phyloP scores from a whole-genome alignment of 106 monocot genomes.

The Dendrobium catenatum region DNA sequence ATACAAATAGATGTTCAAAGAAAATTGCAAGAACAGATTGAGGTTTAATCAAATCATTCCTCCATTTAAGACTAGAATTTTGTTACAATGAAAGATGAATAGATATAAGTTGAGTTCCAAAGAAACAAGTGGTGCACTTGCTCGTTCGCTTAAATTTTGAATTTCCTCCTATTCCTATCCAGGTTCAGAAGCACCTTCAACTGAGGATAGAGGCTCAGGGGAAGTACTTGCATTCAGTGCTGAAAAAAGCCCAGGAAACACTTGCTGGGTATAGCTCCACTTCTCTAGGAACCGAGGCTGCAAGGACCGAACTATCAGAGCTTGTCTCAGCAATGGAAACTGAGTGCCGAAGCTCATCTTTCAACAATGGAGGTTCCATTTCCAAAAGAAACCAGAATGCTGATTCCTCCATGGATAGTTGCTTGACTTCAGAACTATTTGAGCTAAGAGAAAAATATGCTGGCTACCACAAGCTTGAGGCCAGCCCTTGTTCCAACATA shows the following conservation, averaged over 20 bases:
- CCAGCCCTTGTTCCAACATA: conserved; percentile 10
- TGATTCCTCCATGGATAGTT: conserved; percentile 59
- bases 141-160: not conserved
- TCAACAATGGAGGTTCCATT: not conserved
- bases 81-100: not conserved
- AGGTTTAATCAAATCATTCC: conserved; percentile 24
- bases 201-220: conserved; percentile 80
- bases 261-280: conserved; percentile 26
- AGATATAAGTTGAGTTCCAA: not conserved
- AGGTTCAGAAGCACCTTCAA: conserved; percentile 85
- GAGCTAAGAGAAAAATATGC: conserved; percentile 13
- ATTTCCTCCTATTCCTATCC: not conserved
- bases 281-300: conserved; percentile 21
- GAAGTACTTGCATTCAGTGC: conserved; percentile 60
- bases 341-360: conserved; percentile 15
- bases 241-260: conserved; percentile 68
- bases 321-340: conserved; percentile 31
- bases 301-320: conserved; percentile 46
- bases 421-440: conserved; percentile 45
- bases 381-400: conserved; percentile 3
- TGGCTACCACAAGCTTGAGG: not conserved
- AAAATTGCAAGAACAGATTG: conserved; percentile 58
- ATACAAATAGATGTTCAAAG: conserved; percentile 58
- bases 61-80: not conserved
- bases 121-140: too few relatives aligned